Evolutionary conservation across 176 grass and related monocot species (phyloP).

Genomic region (Phoenix dactylifera): DNA sequence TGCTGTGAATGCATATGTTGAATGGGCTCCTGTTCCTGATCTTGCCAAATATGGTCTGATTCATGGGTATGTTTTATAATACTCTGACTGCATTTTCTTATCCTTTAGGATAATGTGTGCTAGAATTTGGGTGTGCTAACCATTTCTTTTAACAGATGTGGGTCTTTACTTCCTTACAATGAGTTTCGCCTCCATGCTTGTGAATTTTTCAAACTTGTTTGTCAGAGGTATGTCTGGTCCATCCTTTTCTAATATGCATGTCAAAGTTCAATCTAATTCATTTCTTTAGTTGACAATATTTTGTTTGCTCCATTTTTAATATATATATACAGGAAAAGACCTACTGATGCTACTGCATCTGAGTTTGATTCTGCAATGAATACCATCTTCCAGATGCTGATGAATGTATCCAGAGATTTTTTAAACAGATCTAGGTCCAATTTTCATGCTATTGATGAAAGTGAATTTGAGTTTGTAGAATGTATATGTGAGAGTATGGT

Average conservation of each 20-base stretch:
- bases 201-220: slow-evolving; percentile 91
- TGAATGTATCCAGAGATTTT: slow-evolving; percentile 81
- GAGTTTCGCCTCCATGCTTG: slow-evolving; percentile 94
- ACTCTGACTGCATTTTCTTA: background rate
- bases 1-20: slow-evolving; percentile 91
- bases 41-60: slow-evolving; percentile 89
- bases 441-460: slow-evolving; percentile 61
- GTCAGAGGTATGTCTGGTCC: slow-evolving; percentile 57
- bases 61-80: slow-evolving; percentile 52
- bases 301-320: slow-evolving; percentile 8
- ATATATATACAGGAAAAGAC: slow-evolving; percentile 60
- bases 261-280: background rate
- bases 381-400: slow-evolving; percentile 77
- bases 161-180: slow-evolving; percentile 64
- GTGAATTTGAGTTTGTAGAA: slow-evolving; percentile 68
- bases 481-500: slow-evolving; percentile 88
- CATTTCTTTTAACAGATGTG: slow-evolving; percentile 52
- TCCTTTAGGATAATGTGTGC: too few species aligned
- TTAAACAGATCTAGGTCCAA: slow-evolving; percentile 57
- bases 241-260: background rate
- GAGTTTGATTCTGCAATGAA: slow-evolving; percentile 87
- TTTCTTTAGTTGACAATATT: background rate
- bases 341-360: slow-evolving; percentile 53
- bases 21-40: slow-evolving; percentile 94
- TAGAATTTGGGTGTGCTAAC: background rate